These are phyloP conservation scores for Trichoderma sp. DNA, from an alignment of 2,329 filamentous ascomycete species.

Conservation along the genomic window DNA sequence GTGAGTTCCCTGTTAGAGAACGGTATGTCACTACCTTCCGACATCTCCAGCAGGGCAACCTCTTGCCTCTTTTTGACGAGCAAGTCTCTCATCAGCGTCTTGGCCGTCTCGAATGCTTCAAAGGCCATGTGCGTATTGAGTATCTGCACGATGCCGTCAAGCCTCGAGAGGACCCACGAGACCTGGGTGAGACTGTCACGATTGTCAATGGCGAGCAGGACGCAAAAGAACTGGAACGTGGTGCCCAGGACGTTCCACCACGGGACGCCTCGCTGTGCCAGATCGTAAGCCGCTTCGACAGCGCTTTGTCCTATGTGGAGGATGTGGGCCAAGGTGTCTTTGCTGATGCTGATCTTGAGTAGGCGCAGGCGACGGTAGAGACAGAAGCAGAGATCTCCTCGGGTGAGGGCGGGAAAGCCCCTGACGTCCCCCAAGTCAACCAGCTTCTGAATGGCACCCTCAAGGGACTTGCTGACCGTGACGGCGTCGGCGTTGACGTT, in stretches of 20 bases:
- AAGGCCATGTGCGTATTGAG: slow-evolving; percentile 28
- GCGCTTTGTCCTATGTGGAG: neutral
- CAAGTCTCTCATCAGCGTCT: neutral
- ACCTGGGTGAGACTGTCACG: slow-evolving; percentile 23
- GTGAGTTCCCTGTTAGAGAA: slow-evolving; percentile 3
- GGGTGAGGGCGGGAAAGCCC: slow-evolving; percentile 25
- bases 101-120: slow-evolving; percentile 30
- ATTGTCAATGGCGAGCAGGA: slow-evolving; percentile 25
- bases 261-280: slow-evolving; percentile 19
- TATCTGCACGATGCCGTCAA: slow-evolving; percentile 21
- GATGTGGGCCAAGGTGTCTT: slow-evolving; percentile 2
- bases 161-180: slow-evolving; percentile 23
- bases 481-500: neutral
- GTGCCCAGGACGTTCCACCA: slow-evolving; percentile 31
- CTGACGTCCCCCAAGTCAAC: slow-evolving; percentile 6
- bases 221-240: slow-evolving; percentile 30
- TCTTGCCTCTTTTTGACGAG: slow-evolving; percentile 21
- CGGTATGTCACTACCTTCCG: neutral
- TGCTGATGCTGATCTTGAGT: slow-evolving; percentile 17
- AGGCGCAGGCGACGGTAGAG: slow-evolving; percentile 26
- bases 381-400: slow-evolving; percentile 28
- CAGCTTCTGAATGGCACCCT: slow-evolving; percentile 13
- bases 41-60: slow-evolving; percentile 6
- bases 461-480: slow-evolving; percentile 22
- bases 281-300: slow-evolving; percentile 7